Base-by-base conservation (phyloP, 2,329 filamentous ascomycete species). In the Hymenoscyphus repandus region DNA sequence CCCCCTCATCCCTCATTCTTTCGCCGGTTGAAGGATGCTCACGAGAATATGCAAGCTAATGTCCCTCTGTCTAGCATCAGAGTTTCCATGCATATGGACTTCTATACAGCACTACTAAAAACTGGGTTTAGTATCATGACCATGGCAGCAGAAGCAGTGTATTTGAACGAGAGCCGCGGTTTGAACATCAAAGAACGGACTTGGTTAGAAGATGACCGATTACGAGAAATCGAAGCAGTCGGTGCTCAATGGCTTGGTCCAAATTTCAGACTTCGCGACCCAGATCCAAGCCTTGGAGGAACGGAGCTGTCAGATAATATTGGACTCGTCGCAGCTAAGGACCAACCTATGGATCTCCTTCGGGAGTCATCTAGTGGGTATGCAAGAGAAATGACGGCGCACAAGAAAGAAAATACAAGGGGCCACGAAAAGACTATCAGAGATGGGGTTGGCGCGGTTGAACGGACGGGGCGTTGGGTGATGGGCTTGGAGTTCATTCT, bases 111-210 rank as follows among this genome's bases (percentile, higher is more conserved):
- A 0, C 74, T 97, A 4, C 76, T 97, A 2, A 85, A 91, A 53
- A 82, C 90, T 33, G 93, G 93, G 0, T 96, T 96, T 64, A 85
- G 84, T 10, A 84, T 92, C 11, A 82, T 97, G 54, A 95, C 90
- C 0, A 92, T 95, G 68, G 93, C 93, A 0, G 96, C 90, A 61
- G 91, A 97, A 68, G 92, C 92, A 3, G 93, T 97, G 0, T 97
- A 96, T 64, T 74, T 99, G 10, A 96, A 96, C 55, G 92, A 97
- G 68, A 92, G 92, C 41, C 81, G 81, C 37, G 78, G 78, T 1
- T 82, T 97, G 46, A 84, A 81, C 54, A 74, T 95, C 2, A 83
- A 83, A 57, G 74, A 78, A 33, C 84, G 84, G 70, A 96, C 93
- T 0, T 99, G 93, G 92, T 73, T 97, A 2, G 93, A 99, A 65